Conservation (phyloP, 2,329 filamentous ascomycete species). For the Parastagonospora nodorum region DNA sequence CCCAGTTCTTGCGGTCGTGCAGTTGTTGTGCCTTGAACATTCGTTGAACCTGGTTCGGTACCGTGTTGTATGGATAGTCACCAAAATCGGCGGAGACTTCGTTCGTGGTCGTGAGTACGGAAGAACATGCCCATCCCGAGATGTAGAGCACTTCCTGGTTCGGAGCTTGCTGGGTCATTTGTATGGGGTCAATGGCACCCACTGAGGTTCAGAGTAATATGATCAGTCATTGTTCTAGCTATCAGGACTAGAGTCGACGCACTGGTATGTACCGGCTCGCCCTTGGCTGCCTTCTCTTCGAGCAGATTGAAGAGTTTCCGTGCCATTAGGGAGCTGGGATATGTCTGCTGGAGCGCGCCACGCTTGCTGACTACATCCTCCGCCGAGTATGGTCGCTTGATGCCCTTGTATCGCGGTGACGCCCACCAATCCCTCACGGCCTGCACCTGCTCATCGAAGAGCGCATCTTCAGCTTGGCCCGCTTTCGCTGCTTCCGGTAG, state of each 20-base stretch:
- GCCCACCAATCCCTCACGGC: constrained; percentile 92
- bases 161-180: constrained; percentile 97
- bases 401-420: constrained; percentile 80
- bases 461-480: constrained; percentile 78
- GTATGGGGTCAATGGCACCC: constrained; percentile 97
- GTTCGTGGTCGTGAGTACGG: constrained; percentile 89
- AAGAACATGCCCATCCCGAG: constrained; percentile 97
- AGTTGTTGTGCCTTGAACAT: constrained; percentile 95
- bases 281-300: constrained; percentile 74
- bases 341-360: constrained; percentile 82
- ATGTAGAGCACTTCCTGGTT: constrained; percentile 97
- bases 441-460: constrained; percentile 82
- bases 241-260: constrained; percentile 44
- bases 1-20: constrained; percentile 96
- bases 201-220: constrained; percentile 58
- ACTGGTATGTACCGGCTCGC: constrained; percentile 93
- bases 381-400: constrained; percentile 88
- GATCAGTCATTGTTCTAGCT: constrained; percentile 38
- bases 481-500: constrained; percentile 78
- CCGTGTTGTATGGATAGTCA: constrained; percentile 98
- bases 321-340: constrained; percentile 93
- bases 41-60: constrained; percentile 96
- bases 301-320: constrained; percentile 91
- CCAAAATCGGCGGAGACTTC: constrained; percentile 98
- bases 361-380: constrained; percentile 93